Conservation (phyloP, 2,329 filamentous ascomycete genomes). For the Anthostomella pinea region DNA sequence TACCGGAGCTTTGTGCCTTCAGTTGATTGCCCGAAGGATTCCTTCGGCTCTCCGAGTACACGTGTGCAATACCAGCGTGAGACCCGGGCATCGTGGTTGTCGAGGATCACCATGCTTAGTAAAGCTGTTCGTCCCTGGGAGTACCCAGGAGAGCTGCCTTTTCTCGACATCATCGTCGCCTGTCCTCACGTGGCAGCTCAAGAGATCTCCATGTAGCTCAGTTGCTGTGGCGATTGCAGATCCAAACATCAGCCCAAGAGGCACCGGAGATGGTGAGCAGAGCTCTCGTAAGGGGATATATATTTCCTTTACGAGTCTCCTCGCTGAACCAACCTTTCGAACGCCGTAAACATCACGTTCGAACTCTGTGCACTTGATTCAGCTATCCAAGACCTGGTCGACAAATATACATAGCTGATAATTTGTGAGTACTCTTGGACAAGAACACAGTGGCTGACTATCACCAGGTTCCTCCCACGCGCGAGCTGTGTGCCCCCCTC, state of each 20-base stretch:
- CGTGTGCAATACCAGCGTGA: no score
- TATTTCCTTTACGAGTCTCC: background rate
- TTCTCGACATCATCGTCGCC: no score
- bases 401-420: background rate
- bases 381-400: background rate
- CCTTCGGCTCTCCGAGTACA: no score
- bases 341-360: background rate
- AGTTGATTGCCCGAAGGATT: no score
- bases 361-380: background rate
- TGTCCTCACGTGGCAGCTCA: no score
- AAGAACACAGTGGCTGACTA: conserved; percentile 1
- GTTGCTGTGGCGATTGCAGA: conserved; percentile 4
- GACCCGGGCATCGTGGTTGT: no score
- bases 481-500: background rate
- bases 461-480: background rate
- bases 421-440: background rate
- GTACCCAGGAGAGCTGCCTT: no score
- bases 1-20: no score
- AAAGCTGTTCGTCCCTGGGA: no score
- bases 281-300: background rate
- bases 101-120: no score
- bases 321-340: background rate
- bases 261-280: background rate
- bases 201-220: no score
- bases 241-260: background rate